Base-by-base conservation (phyloP, 306 rosid genomes). In the Pyrus bretschneideri region DNA sequence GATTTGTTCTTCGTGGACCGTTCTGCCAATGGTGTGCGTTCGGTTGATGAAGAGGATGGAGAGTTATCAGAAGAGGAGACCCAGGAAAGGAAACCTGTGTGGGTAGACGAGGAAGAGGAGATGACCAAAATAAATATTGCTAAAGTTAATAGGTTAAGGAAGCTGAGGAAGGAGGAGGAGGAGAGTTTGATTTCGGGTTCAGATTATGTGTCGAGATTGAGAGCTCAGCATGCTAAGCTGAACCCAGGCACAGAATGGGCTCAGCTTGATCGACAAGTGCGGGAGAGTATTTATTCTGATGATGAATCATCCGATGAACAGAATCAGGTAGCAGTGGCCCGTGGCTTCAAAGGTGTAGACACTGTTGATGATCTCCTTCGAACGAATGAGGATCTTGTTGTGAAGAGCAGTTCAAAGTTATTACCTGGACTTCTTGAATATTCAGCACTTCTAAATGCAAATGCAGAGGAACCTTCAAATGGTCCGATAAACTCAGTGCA, bases 41-140 rank as follows among this genome's bases (percentile, higher is more conserved):
- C 88, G n/a, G 81, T 65, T 68, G 70, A 80, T 74, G 87, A 86
- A 54, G 91, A 83, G 51, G 86, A 77, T 75, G 78, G n/a, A 51
- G 86, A 80, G 2, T 64, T 80, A 6, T 75, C 52, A 14, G 87
- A 83, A 30, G 88, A 76, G 71, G 83, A 81, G 64, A 67, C 78
- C 62, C 78, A 63, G 82, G 74, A 59, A 72, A 89, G 92, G 80
- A 94, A 87, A 80, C 89, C 97, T 4, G 97, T 81, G 6, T 94
- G 97, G 98, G 86, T 78, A 62, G 98, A 92, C 64, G 97, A 88
- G 22, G 98, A 92, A 89, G 98, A 94, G 84, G 89, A 87, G 75
- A 83, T 69, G 42, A 67, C 88, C 69, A 71, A 80, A 1, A 82
- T 94, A 6, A 86, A 90, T 86, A 90, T 92, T 67, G 86, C 91